Percentiles rank a stretch among this genome's conserved stretches.
These are phyloP conservation scores for Euphorbia pulcherrima DNA, from an alignment of 345 rosid species.

Conservation along the genomic window DNA sequence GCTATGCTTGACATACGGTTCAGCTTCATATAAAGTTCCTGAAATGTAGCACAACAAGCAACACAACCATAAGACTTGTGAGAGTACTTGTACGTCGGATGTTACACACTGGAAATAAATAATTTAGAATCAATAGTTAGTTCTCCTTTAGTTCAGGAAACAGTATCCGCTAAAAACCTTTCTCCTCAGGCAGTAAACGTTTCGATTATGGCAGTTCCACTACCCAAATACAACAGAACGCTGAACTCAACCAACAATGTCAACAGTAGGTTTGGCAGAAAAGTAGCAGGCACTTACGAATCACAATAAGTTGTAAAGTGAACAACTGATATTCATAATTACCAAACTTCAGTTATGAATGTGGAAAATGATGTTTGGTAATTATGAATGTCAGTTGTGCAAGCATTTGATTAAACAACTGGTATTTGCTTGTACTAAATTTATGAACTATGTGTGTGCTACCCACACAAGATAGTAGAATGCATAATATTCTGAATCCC, in stretches of 20 bases:
- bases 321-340: neutral
- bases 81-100: neutral
- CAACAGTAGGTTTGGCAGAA: neutral
- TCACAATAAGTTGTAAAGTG: neutral
- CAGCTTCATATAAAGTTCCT: constrained; percentile 85
- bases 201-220: neutral
- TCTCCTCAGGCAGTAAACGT: constrained; percentile 1
- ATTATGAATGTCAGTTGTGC: too few species aligned
- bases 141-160: neutral
- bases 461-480: neutral
- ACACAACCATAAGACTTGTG: neutral
- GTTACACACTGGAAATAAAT: neutral
- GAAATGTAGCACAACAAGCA: constrained; percentile 21
- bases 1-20: constrained; percentile 81
- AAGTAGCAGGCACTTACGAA: neutral
- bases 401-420: too few species aligned
- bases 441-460: neutral
- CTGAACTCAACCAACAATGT: constrained; percentile 8
- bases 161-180: neutral
- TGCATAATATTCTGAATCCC: neutral
- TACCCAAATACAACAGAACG: neutral
- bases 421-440: neutral
- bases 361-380: too few species aligned
- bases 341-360: constrained; percentile 2
- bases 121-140: neutral